Base-by-base conservation (phyloP, 1,139 yeast genomes). In the Hyphopichia wangnamkhiaoensis region DNA sequence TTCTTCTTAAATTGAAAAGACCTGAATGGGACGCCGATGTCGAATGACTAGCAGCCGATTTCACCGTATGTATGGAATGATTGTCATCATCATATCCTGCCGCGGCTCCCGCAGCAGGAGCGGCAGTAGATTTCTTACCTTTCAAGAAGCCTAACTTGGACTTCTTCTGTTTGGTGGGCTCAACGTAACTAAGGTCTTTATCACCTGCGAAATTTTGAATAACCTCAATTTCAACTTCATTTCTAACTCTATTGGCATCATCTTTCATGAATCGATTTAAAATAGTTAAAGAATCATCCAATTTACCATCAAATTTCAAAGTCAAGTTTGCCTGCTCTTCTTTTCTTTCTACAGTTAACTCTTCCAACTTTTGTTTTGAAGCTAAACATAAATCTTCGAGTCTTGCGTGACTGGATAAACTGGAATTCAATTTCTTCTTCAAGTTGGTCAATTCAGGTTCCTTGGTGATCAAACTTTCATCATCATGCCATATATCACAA, bases 401-500 rank as follows among this genome's bases (percentile, higher is more conserved):
- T 33, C 63, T 70, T 24, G 70, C 63, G 46, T 80, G 80, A 9
- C 65, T 71, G 7, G 65, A 52, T 35, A 76, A 68, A 5, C 84
- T 69, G 34, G 66, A 59, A 37, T 77, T 76, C 44, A 93, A 69
- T 40, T 72, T 67, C 43, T 76, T 75, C 54, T 85, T 82, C 55
- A 93, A 69, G 37, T 75, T 79, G 14, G 81, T 74, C 47, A 89
- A 69, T 50, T 89, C 93, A 1, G 76, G 76, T 31, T 79, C 82
- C 15, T 76, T 74, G 2, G 79, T 75, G 13, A 82, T 70, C 66
- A 93, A 80, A 34, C 79, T 71, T 47, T 90, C 96, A 60, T 93
- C 97, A 55, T 93, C 98, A 61, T 91, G 98, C 98, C 98, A 94
- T 36, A 94, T 85, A 25, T 91, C 82, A 30, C 95, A 83, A 1